Evolutionary conservation across 805 yeast species (phyloP).

Genomic region (Cyberlindnera japonica): DNA sequence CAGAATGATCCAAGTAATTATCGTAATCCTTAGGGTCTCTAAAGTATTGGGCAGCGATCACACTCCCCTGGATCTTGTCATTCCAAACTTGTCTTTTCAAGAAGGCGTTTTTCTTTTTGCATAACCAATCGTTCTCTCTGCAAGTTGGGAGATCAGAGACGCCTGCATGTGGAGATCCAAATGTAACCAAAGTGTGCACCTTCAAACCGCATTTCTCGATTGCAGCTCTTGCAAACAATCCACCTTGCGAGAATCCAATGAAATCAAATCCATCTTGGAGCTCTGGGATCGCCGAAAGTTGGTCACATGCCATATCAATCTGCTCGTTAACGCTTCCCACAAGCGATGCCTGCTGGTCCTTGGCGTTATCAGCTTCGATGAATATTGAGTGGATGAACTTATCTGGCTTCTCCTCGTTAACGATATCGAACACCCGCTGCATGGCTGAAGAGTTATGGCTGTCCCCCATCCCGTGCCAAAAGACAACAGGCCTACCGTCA

Average conservation of each 20-base stretch:
- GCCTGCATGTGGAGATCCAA: constrained; percentile 83
- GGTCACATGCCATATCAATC: constrained; percentile 51
- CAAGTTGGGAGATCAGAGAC: constrained; percentile 66
- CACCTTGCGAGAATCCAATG: constrained; percentile 82
- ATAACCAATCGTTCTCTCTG: constrained; percentile 50
- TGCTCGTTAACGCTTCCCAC: constrained; percentile 59
- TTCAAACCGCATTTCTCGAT: constrained; percentile 51
- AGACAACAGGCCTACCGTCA: constrained; percentile 46
- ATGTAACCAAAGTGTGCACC: constrained; percentile 56
- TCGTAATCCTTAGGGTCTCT: constrained; percentile 55
- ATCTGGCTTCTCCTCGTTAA: constrained; percentile 46
- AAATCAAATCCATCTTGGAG: constrained; percentile 60
- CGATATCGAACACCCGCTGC: constrained; percentile 39
- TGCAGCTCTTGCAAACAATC: constrained; percentile 67
- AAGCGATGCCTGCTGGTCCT: constrained; percentile 53
- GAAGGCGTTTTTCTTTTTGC: constrained; percentile 49
- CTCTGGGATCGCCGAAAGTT: constrained; percentile 42
- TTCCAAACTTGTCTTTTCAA: constrained; percentile 61
- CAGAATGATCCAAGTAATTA: constrained; percentile 51
- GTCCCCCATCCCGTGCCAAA: constrained; percentile 89
- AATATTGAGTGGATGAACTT: constrained; percentile 50
- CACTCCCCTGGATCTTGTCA: constrained; percentile 47
- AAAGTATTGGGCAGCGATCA: constrained; percentile 75
- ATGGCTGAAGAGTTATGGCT: constrained; percentile 60
- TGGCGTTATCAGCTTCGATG: constrained; percentile 43